Conservation (phyloP, 179 eudicot species). For the Patellifolia procumbens region DNA sequence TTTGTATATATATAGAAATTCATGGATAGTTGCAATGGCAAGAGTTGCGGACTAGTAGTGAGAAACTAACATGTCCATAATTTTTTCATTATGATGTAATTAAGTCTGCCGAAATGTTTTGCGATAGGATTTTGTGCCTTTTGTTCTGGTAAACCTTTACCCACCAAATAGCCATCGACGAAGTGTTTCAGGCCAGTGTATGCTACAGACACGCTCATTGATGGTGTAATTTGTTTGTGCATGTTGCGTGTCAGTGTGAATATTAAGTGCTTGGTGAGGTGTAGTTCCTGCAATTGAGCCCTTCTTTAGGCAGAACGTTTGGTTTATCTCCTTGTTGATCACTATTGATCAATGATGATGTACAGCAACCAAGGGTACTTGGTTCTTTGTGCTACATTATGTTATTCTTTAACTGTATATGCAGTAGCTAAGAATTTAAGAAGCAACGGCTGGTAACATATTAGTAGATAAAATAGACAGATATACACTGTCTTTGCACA, state of each 20-base stretch:
- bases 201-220: not conserved
- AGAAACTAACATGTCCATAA: not conserved
- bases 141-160: not conserved
- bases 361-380: not conserved
- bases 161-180: not conserved
- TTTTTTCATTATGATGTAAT: not conserved
- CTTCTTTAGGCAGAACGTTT: not conserved
- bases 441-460: no score
- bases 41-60: not conserved
- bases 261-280: not conserved
- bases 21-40: not conserved
- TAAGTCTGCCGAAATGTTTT: not conserved
- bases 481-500: not conserved
- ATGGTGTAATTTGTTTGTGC: not conserved
- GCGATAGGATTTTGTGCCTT: not conserved
- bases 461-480: not conserved
- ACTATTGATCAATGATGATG: not conserved
- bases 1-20: not conserved
- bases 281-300: not conserved
- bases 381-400: not conserved
- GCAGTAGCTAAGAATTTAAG: not conserved
- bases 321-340: not conserved
- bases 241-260: not conserved
- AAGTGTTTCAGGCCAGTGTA: not conserved
- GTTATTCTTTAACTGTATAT: not conserved